Evolutionary conservation across 2,329 filamentous ascomycete species (phyloP).

Genomic region (Fusarium annulatum): DNA sequence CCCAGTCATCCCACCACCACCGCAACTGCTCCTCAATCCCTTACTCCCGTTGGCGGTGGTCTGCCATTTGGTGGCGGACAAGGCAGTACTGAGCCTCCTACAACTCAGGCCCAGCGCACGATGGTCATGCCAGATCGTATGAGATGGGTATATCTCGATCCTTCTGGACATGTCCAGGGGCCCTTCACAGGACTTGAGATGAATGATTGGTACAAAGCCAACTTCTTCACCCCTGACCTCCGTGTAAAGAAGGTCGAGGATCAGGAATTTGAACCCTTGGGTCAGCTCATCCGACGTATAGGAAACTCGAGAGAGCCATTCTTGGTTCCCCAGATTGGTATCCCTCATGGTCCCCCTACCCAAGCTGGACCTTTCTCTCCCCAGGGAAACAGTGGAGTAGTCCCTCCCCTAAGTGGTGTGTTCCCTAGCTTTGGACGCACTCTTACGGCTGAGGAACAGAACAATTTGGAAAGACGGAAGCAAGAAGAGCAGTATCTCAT

Average conservation of each 20-base stretch:
- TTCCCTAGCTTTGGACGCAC: constrained; percentile 98
- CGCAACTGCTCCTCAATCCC: constrained; percentile 50
- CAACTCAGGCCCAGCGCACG: constrained; percentile 75
- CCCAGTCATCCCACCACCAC: constrained; percentile 49
- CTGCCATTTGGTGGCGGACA: constrained; percentile 52
- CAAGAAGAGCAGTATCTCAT: constrained; percentile 98
- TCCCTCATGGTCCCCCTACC: constrained; percentile 83
- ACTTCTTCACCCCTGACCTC: constrained; percentile 95
- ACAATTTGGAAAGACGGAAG: constrained; percentile 94
- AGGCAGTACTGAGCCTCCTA: constrained; percentile 60
- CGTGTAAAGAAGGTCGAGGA: constrained; percentile 97
- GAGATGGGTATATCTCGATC: constrained; percentile 98
- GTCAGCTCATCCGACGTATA: constrained; percentile 93
- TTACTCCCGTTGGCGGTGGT: constrained; percentile 50
- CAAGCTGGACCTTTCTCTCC: constrained; percentile 61
- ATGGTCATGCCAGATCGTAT: constrained; percentile 99
- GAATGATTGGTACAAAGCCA: constrained; percentile 99
- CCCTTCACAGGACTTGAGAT: constrained; percentile 97
- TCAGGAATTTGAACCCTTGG: constrained; percentile 91
- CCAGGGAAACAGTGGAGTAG: constrained; percentile 68
- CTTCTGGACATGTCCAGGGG: constrained; percentile 90
- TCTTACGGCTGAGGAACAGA: constrained; percentile 96
- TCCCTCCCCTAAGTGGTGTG: constrained; percentile 90
- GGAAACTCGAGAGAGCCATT: constrained; percentile 98
- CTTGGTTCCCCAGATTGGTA: constrained; percentile 95